Evolutionary conservation across 2,329 filamentous ascomycete species (phyloP).

Genomic region (Claviceps maximensis): DNA sequence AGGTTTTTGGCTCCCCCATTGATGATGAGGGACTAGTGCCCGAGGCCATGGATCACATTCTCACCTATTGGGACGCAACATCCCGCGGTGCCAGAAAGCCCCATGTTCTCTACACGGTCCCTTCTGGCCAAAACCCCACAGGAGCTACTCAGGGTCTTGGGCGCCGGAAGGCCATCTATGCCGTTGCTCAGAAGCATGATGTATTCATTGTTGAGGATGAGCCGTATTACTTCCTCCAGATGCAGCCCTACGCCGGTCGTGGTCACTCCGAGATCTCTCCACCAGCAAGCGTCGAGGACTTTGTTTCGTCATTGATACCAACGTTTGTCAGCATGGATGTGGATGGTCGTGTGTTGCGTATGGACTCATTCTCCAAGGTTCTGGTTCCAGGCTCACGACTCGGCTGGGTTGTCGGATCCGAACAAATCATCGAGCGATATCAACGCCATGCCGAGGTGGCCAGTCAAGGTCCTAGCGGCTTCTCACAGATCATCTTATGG

Average conservation of each 20-base stretch:
- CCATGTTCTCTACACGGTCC: constrained; percentile 45
- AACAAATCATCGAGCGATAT: constrained; percentile 74
- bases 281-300: constrained; percentile 52
- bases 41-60: constrained; percentile 35
- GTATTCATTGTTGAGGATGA: constrained; percentile 84
- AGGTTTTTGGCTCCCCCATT: constrained; percentile 35
- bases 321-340: constrained; percentile 67
- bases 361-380: constrained; percentile 92
- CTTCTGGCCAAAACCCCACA: constrained; percentile 81
- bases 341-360: constrained; percentile 76
- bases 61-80: constrained; percentile 35
- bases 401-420: constrained; percentile 82
- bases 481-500: constrained; percentile 72
- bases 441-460: constrained; percentile 70
- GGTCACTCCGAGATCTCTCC: constrained; percentile 36
- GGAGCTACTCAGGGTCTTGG: constrained; percentile 63
- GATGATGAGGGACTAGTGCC: constrained; percentile 42
- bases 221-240: constrained; percentile 88
- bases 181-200: constrained; percentile 70
- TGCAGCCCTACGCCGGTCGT: constrained; percentile 57
- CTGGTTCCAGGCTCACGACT: constrained; percentile 67
- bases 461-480: constrained; percentile 73
- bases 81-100: constrained; percentile 35
- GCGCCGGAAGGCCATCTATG: constrained; percentile 61
- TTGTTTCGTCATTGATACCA: constrained; percentile 49